These are phyloP conservation scores for Wickerhamomyces canadensis DNA, from an alignment of 805 yeast genomes.

Conservation along the genomic window DNA sequence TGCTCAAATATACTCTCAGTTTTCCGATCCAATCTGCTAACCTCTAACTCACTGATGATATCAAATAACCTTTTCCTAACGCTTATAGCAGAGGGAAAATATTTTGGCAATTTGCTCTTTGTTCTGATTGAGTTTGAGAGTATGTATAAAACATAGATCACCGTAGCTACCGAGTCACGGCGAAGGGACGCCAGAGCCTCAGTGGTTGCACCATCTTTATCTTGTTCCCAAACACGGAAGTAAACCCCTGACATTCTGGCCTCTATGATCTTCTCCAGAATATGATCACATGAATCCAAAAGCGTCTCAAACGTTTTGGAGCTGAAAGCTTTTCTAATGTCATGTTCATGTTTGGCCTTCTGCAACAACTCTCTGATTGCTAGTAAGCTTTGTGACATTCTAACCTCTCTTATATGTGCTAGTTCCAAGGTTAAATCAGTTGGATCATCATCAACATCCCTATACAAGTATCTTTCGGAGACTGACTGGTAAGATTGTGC, in stretches of 20 bases:
- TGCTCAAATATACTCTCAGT: slow-evolving; percentile 5
- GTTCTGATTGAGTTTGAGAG: slow-evolving; percentile 37
- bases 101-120: slow-evolving; percentile 33
- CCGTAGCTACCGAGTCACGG: slow-evolving; percentile 43
- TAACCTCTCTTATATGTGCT: slow-evolving; percentile 42
- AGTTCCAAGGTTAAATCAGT: slow-evolving; percentile 38
- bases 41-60: slow-evolving; percentile 29
- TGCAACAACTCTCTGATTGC: slow-evolving; percentile 33
- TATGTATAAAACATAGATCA: slow-evolving; percentile 36
- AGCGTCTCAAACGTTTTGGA: slow-evolving; percentile 28
- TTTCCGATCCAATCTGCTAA: background rate
- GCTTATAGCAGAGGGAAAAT: slow-evolving; percentile 39
- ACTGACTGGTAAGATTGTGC: slow-evolving; percentile 42
- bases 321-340: slow-evolving; percentile 30
- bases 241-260: slow-evolving; percentile 44
- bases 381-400: slow-evolving; percentile 38
- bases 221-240: slow-evolving; percentile 41
- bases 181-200: slow-evolving; percentile 36
- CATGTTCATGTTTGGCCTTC: slow-evolving; percentile 33
- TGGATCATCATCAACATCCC: slow-evolving; percentile 42
- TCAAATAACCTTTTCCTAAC: slow-evolving; percentile 39
- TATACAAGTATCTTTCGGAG: slow-evolving; percentile 41
- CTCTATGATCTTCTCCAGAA: slow-evolving; percentile 39
- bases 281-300: slow-evolving; percentile 31
- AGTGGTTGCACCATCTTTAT: slow-evolving; percentile 31